phyloP scores from a whole-genome alignment of 2,329 filamentous ascomycete genomes.

The Torrubiella hemipterigena region DNA sequence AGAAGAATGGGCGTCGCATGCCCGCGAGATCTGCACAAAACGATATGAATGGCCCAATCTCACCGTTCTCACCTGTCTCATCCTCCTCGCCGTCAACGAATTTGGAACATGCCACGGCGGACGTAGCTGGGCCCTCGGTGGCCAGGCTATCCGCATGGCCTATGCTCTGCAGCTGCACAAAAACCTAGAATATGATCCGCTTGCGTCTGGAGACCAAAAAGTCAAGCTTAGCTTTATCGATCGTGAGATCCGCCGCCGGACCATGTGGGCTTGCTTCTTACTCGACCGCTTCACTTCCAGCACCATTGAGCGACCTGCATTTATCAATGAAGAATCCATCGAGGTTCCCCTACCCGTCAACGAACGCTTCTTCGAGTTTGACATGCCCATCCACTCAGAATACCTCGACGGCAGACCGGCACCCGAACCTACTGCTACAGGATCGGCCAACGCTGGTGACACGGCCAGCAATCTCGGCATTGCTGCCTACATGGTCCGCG shows the following conservation, averaged over 20 bases:
- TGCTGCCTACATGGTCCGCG: constrained; percentile 76
- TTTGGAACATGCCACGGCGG: constrained; percentile 96
- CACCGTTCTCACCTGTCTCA: constrained; percentile 81
- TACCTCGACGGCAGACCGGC: constrained; percentile 61
- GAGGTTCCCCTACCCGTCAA: constrained; percentile 84
- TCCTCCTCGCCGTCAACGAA: constrained; percentile 83
- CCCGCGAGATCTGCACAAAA: constrained; percentile 75
- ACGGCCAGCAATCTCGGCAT: constrained; percentile 85
- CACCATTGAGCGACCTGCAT: constrained; percentile 82
- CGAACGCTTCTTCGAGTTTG: constrained; percentile 80
- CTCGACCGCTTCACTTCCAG: constrained; percentile 98
- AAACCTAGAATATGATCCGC: constrained; percentile 74
- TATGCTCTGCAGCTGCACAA: constrained; percentile 90
- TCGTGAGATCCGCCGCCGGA: constrained; percentile 79
- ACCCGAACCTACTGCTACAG: constrained; percentile 42
- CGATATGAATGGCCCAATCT: constrained; percentile 94
- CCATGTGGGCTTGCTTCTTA: constrained; percentile 96
- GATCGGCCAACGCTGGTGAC: constrained; percentile 46
- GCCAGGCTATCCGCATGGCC: constrained; percentile 92
- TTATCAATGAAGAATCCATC: constrained; percentile 80
- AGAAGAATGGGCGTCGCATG: constrained; percentile 79
- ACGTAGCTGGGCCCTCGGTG: constrained; percentile 88
- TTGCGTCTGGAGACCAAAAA: constrained; percentile 42
- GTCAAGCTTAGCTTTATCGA: constrained; percentile 77
- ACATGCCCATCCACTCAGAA: constrained; percentile 81